These are phyloP conservation scores for Coemansia sp. DNA, from an alignment of 192 early-diverging fungal genomes.

Conservation along the genomic window DNA sequence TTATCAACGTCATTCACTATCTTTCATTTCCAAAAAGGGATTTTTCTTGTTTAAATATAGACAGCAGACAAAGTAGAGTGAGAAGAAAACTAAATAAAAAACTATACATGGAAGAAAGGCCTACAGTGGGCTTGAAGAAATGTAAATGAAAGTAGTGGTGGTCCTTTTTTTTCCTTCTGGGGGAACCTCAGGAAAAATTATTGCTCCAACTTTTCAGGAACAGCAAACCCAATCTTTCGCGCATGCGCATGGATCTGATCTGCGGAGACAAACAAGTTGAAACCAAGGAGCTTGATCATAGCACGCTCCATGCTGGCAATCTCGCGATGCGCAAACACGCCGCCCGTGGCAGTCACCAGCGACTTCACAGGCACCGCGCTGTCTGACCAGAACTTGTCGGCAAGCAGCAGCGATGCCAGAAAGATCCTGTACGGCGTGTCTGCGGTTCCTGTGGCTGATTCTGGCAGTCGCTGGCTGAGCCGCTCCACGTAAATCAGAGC, in stretches of 20 bases:
- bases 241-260: constrained; percentile 42
- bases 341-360: constrained; percentile 38
- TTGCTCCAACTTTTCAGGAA: constrained; percentile 2
- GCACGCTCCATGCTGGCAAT: constrained; percentile 52
- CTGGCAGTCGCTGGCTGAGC: constrained; percentile 62
- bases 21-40: too few species aligned
- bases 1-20: too few species aligned
- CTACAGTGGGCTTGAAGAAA: background rate
- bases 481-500: constrained; percentile 73
- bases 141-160: background rate
- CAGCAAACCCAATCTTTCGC: constrained; percentile 29
- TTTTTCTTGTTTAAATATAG: background rate
- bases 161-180: too few species aligned
- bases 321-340: constrained; percentile 37
- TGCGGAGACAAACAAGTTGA: constrained; percentile 47
- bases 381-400: constrained; percentile 67
- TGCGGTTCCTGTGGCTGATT: constrained; percentile 63
- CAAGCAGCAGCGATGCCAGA: constrained; percentile 66
- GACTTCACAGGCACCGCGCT: constrained; percentile 40
- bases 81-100: background rate
- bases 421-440: constrained; percentile 77
- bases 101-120: constrained; percentile 1
- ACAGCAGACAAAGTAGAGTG: background rate
- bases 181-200: background rate
- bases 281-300: constrained; percentile 42